Conservation (phyloP, 257 asterid species). For the Plantago major region DNA sequence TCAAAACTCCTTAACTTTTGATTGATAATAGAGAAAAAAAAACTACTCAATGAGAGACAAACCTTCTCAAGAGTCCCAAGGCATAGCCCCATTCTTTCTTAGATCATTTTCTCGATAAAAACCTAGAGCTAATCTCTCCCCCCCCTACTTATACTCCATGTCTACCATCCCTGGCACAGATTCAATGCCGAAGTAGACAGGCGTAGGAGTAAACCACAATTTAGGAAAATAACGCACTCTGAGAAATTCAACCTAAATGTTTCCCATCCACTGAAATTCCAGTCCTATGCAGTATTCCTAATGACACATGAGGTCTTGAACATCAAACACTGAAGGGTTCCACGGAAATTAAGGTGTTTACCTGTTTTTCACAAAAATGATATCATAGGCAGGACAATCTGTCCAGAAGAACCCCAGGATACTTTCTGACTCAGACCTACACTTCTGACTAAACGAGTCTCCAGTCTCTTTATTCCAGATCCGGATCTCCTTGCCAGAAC, state of each 20-base stretch:
- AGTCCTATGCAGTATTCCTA: not conserved
- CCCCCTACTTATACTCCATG: too few species aligned
- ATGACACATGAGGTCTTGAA: not conserved
- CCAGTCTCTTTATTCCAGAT: constrained; percentile 74
- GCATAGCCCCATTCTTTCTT: too few species aligned
- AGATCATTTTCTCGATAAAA: too few species aligned
- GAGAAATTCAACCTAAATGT: not conserved
- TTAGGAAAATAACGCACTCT: not conserved
- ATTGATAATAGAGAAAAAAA: too few species aligned
- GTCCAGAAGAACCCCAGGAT: constrained; percentile 96
- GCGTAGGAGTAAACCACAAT: not conserved
- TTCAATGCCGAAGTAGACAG: too few species aligned
- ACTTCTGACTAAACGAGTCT: constrained; percentile 54
- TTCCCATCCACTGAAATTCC: not conserved
- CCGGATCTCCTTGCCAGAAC: constrained; percentile 76
- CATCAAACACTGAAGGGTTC: not conserved
- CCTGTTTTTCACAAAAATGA: constrained; percentile 89
- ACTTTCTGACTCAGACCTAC: constrained; percentile 70
- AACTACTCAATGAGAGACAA: too few species aligned
- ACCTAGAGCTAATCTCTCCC: too few species aligned
- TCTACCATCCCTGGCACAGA: too few species aligned
- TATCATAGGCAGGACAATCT: constrained; percentile 71
- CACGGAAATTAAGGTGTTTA: constrained; percentile 13
- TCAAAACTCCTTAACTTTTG: too few species aligned
- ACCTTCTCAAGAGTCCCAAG: too few species aligned